Base-by-base conservation (phyloP, 805 yeast species). In the Sungouiella blattae region DNA sequence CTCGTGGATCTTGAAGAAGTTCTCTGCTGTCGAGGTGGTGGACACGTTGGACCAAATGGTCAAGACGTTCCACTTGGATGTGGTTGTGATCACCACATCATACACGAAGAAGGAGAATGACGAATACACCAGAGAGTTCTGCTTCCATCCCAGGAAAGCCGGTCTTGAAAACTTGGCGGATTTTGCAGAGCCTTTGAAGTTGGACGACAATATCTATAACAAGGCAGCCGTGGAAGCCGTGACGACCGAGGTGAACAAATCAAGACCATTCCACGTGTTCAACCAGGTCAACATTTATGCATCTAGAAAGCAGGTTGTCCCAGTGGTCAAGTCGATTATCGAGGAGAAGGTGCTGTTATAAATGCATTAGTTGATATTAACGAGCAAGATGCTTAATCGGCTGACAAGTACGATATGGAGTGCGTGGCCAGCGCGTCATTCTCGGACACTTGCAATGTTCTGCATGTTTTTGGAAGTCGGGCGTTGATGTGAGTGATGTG, bases 261-360 rank as follows among this genome's bases (percentile, higher is more conserved):
- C 35, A 5, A 29, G 28, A 11, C 5, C 36, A 8, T 51, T 66
- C 30, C 51, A 43, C 30, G 44, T 66, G 6, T 63, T 42, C 43
- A 83, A 83, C 52, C 70, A 68, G 43, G 42, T 35, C 4, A 78
- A 83, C 40, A 49, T 71, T 11, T 55, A 61, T 6, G 89, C 91
- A 1, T 83, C 93, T 23, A 72, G 97, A 49, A 89, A 89, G 55
- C 94, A 85, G 54, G 86, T 88, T 9, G 95, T 86, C 4, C 97
- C 97, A 3, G 57, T 56, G 9, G 59, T 68, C 13, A 65, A 68
- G 52, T 49, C 46, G 1, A 49, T 55, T 18, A 38, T 67, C 18
- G 67, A 62, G 32, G 43, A 21, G 11, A 34, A 12, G 11, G 13
- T 16, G 24, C 20, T 17, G n/a, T 12, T 28, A 12, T 15, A 7